Base-by-base conservation (phyloP, 1,284 basidiomycete species). In the Stygiomarasmius scandens region DNA sequence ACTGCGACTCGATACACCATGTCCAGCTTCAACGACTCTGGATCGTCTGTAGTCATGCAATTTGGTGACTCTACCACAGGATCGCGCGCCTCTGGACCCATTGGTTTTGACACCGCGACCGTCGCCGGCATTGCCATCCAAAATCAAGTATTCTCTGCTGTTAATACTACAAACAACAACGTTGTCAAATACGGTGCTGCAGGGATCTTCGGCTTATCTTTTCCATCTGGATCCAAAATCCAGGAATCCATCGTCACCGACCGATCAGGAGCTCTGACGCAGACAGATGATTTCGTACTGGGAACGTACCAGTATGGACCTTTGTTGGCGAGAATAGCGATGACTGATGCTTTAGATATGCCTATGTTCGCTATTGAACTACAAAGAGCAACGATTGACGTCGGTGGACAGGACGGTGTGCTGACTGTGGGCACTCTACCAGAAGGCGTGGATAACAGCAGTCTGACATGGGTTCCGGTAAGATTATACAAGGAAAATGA, bases 281-380 rank as follows among this genome's bases (percentile, higher is more conserved):
- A 53, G 1, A 77, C 73, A 2, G 79, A 82, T 57, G 66, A 72
- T 25, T 79, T 81, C 58, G 60, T 83, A 16, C 54, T 63, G 14
- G 68, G 72, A n/a, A 79, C 74, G 2, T 64, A 70, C 20, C 62
- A 69, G 2, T 69, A 75, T 58, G 81, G 81, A 0, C 81, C 82
- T 6, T 59, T 83, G 14, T 62, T 83, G 1, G 69, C 80, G 11
- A 74, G 82, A n/a, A 70, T 84, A 38, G 69, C 74, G 3, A 68
- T 74, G 67, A 72, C 75, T 10, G 74, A 72, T 24, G 65, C 72
- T 44, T 68, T 83, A 25, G 72, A 77, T 48, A 65, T 71, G 52
- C 80, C 81, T 2, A 75, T 83, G 71, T 81, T 82, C 58, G 43
- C 73, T 3, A 70, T 77, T 34, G 70, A 70, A 6, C 65, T 80